Percentiles rank a stretch among this genome's conserved stretches.
These are phyloP conservation scores for Aspergillus sp. DNA, from an alignment of 2,329 filamentous ascomycete species.

Conservation along the genomic window DNA sequence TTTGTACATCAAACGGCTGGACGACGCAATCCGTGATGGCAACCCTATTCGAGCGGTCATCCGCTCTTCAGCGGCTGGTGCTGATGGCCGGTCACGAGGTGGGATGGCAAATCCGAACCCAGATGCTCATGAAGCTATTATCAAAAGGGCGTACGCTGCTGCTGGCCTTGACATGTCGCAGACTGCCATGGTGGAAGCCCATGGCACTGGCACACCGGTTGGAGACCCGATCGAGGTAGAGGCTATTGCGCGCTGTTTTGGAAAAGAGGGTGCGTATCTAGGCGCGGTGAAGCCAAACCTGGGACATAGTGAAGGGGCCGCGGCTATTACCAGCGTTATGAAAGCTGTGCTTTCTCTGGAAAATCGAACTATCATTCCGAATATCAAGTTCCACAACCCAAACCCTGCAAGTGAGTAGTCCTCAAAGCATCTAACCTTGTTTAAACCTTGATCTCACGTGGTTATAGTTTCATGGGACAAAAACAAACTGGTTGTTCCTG, in stretches of 20 bases:
- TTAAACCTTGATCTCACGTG: not conserved
- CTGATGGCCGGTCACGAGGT: slow-evolving; percentile 19
- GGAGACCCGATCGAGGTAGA: slow-evolving; percentile 11
- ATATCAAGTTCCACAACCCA: slow-evolving; percentile 18
- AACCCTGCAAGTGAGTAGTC: slow-evolving; percentile 18
- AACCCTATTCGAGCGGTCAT: slow-evolving; percentile 33
- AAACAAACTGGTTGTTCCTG: not conserved
- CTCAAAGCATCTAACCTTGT: not conserved
- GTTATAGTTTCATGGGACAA: not conserved
- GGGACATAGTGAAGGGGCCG: slow-evolving; percentile 16
- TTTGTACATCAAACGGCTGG: slow-evolving; percentile 30
- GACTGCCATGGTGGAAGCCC: slow-evolving; percentile 1
- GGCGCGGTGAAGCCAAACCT: slow-evolving; percentile 16
- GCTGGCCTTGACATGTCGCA: not conserved
- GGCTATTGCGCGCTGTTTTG: slow-evolving; percentile 10
- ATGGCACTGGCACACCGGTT: slow-evolving; percentile 11
- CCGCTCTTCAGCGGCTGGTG: slow-evolving; percentile 20
- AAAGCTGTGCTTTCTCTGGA: slow-evolving; percentile 17
- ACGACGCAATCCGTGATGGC: slow-evolving; percentile 26
- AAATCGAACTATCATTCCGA: slow-evolving; percentile 14
- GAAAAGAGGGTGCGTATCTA: not conserved
- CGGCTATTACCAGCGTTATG: slow-evolving; percentile 17
- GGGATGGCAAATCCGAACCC: not conserved
- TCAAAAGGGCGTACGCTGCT: not conserved
- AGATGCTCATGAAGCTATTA: slow-evolving; percentile 1